phyloP scores from a whole-genome alignment of 2,329 filamentous ascomycete genomes.

The Cladosporium austrohemisphaericum region DNA sequence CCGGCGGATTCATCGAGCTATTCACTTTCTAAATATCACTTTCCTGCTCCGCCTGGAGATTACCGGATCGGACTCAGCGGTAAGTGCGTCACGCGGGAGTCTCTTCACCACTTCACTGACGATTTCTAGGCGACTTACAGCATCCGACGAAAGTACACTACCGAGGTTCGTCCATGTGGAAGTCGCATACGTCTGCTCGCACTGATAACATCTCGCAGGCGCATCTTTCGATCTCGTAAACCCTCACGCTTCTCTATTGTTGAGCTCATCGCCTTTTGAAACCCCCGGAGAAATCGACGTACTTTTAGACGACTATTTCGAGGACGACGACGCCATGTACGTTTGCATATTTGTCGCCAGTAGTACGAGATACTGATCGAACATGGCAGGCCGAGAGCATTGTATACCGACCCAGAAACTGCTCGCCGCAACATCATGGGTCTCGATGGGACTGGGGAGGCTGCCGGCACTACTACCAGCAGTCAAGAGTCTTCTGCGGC shows the following conservation, averaged over 20 bases:
- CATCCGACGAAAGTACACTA: conserved; percentile 30
- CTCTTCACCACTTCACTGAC: neutral
- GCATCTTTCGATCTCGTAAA: conserved; percentile 35
- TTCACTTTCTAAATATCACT: conserved; percentile 29
- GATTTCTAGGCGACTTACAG: conserved; percentile 15
- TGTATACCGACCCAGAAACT: conserved; percentile 25
- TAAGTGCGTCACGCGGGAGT: conserved; percentile 19
- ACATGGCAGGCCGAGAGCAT: conserved; percentile 1
- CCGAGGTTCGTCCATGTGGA: conserved; percentile 1
- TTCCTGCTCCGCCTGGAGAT: conserved; percentile 29
- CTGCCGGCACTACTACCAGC: neutral
- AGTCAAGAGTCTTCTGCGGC: neutral
- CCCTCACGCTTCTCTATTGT: conserved; percentile 32
- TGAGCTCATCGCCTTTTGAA: conserved; percentile 27
- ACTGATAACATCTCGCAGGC: conserved; percentile 19
- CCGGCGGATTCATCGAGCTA: conserved; percentile 20
- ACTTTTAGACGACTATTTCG: conserved; percentile 32
- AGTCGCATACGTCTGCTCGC: neutral
- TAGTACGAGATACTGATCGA: too few relatives aligned
- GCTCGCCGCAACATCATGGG: conserved; percentile 29
- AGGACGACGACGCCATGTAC: conserved; percentile 13
- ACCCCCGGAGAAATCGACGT: conserved; percentile 34
- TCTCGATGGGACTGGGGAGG: neutral
- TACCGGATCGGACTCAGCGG: conserved; percentile 28
- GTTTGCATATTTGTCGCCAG: neutral